Base-by-base conservation (phyloP, 2,329 filamentous ascomycete genomes). In the Huntiella bhutanensis region DNA sequence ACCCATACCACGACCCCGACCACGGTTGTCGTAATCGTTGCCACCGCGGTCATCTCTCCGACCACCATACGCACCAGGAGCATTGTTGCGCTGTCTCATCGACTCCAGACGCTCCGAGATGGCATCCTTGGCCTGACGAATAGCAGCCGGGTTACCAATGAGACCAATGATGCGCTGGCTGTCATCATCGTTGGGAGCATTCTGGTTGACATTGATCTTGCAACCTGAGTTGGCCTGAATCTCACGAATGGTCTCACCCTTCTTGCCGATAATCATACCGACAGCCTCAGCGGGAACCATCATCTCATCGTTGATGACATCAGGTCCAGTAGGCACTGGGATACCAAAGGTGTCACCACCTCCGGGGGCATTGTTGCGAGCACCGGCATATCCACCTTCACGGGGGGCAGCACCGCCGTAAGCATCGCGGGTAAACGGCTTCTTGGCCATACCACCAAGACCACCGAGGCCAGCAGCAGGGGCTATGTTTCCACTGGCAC, bases 211-310 rank as follows among this genome's bases (percentile, higher is more conserved):
- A 56, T 94, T 94, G 67, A 94, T 93, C 66, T 93, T 93, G 71
- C 87, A 94, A 40, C 83, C 82, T 4, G 84, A 91, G 32, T 68
- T 72, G 57, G 77, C 80, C 61, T 94, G 86, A 80, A 94, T 92
- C 54, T 93, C 84, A 53, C 87, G 85, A 58, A 94, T 94, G 0
- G 86, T 92, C 64, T 94, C 86, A 53, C 86, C 86, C 48, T 84
- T 82, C 67, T 93, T 93, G 53, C 87, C 86, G 51, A 94, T 94
- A 53, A 94, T 93, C 86, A 94, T 94, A 51, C 86, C 86, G 46
- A 94, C 86, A 4, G 86, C 82, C 59, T 94, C 86, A 16, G 85
- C 88, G 10, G 86, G 86, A 7, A 94, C 85, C 54, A 76, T 78
- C 52, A 94, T 84, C 36, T 76, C 78, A 56, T 94, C 84, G 56